Evolutionary conservation across 2,329 filamentous ascomycete species (phyloP).

Genomic region (Ceratocystis huliohia): DNA sequence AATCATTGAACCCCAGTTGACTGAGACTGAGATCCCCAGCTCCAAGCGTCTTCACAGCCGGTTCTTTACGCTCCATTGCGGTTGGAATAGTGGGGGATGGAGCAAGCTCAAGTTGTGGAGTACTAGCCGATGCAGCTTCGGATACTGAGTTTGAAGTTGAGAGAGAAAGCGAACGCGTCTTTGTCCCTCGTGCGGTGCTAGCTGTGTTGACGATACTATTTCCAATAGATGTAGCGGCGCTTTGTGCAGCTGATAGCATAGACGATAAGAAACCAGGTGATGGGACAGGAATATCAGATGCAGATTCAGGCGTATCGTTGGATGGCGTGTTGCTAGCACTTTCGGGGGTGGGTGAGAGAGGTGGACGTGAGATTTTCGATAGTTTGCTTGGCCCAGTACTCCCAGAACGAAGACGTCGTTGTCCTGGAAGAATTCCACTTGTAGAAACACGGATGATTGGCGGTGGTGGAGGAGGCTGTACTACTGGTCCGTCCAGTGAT

Average conservation of each 20-base stretch:
- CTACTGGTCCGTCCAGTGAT: neutral
- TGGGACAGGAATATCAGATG: neutral
- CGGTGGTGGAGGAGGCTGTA: constrained; percentile 8
- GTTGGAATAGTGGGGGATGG: constrained; percentile 5
- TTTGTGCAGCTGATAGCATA: constrained; percentile 85
- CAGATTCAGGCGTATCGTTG: constrained; percentile 1
- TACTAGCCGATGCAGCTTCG: constrained; percentile 8
- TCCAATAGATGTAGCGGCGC: constrained; percentile 64
- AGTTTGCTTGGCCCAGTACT: constrained; percentile 66
- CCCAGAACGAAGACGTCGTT: constrained; percentile 21
- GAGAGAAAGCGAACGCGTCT: neutral
- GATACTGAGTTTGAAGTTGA: constrained; percentile 21
- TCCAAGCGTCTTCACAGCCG: constrained; percentile 78
- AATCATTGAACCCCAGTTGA: constrained; percentile 66
- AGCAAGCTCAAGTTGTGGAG: constrained; percentile 13
- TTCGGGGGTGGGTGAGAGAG: constrained; percentile 67
- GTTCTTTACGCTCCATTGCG: constrained; percentile 47
- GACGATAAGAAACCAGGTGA: constrained; percentile 74
- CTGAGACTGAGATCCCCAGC: constrained; percentile 79
- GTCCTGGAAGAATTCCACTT: constrained; percentile 47
- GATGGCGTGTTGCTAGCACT: constrained; percentile 22
- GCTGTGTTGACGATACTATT: constrained; percentile 59
- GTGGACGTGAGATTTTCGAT: constrained; percentile 58
- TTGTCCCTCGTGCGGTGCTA: constrained; percentile 28
- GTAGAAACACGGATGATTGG: constrained; percentile 12